A percentile compares a stretch with the other conserved stretches of the same genome.
Conservation (phyloP, 441 rosid species). For the Populus trichocarpa region DNA sequence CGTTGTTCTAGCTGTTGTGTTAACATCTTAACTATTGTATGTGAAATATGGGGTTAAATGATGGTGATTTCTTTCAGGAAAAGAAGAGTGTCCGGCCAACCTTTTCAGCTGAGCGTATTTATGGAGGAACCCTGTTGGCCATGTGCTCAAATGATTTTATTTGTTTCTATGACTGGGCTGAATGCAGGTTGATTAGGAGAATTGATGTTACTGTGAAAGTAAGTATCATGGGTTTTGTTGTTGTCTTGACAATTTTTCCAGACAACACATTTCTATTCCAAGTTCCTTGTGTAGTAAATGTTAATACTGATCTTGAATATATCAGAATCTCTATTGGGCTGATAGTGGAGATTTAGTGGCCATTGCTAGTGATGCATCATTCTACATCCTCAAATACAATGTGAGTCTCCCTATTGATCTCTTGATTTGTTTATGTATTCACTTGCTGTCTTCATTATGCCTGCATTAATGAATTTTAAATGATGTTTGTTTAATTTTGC, state of each 20-base stretch:
- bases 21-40: background rate
- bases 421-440: background rate
- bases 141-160: constrained; percentile 99
- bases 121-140: constrained; percentile 86
- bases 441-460: background rate
- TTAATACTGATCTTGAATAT: constrained; percentile 22
- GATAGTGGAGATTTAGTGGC: constrained; percentile 98
- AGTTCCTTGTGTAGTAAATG: constrained; percentile 3
- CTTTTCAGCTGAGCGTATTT: constrained; percentile 87
- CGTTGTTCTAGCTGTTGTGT: background rate
- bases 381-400: constrained; percentile 92
- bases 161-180: constrained; percentile 98
- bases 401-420: constrained; percentile 38
- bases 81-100: constrained; percentile 83
- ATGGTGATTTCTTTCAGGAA: constrained; percentile 58
- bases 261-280: background rate
- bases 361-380: constrained; percentile 90
- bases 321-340: constrained; percentile 96
- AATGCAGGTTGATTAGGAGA: constrained; percentile 92
- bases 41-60: constrained; percentile 9
- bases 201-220: constrained; percentile 97
- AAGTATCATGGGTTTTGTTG: constrained; percentile 23
- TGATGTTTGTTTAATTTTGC: constrained; percentile 30
- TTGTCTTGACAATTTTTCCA: background rate
- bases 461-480: constrained; percentile 14